A percentile compares a stretch with the other conserved stretches of the same genome.
Conservation (phyloP, 805 yeast genomes). For the Metschnikowia kunwiensis region DNA sequence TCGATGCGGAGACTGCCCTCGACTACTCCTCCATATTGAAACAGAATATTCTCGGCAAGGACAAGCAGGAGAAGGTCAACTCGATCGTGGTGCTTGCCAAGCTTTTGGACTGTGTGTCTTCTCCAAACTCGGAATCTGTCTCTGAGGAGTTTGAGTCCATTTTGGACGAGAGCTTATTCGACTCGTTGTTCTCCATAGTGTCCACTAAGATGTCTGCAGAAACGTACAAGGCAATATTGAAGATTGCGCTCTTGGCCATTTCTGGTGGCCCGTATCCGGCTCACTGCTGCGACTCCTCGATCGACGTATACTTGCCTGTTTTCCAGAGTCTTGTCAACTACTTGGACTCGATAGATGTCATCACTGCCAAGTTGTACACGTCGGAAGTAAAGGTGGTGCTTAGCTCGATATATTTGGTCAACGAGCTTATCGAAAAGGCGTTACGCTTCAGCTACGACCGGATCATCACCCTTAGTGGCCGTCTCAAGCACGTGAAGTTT, state of each 20-base stretch:
- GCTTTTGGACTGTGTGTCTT: conserved; percentile 40
- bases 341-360: conserved; percentile 40
- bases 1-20: conserved; percentile 33
- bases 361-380: conserved; percentile 41
- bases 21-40: conserved; percentile 37
- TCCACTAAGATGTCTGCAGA: conserved; percentile 41
- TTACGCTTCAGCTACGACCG: conserved; percentile 41
- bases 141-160: conserved; percentile 31
- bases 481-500: conserved; percentile 47
- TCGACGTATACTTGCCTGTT: conserved; percentile 36
- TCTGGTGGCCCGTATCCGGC: conserved; percentile 43
- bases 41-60: conserved; percentile 42
- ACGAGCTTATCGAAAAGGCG: conserved; percentile 43
- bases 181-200: conserved; percentile 40
- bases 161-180: conserved; percentile 41
- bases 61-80: conserved; percentile 50
- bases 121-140: conserved; percentile 37
- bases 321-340: conserved; percentile 36
- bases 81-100: conserved; percentile 53
- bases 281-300: conserved; percentile 27
- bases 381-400: conserved; percentile 44
- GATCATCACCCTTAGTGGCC: conserved; percentile 43
- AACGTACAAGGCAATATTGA: conserved; percentile 45
- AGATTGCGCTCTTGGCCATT: conserved; percentile 40
- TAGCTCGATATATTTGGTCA: conserved; percentile 44